phyloP scores from a whole-genome alignment of 78 protist species.

The Dictyostelium intermedium region DNA sequence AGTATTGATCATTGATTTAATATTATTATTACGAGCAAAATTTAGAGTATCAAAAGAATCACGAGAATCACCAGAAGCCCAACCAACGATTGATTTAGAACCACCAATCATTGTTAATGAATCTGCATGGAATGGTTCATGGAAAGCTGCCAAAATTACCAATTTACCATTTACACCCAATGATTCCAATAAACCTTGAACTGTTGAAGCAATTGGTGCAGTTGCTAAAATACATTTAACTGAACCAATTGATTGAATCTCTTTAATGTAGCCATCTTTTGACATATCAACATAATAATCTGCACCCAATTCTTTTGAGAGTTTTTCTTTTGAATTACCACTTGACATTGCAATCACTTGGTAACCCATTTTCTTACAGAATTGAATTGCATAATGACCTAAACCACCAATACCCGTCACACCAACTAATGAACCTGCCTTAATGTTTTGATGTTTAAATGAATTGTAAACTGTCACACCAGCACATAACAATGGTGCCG shows the following conservation, averaged over 20 bases:
- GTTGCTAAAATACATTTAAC: conserved; percentile 22
- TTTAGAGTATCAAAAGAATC: conserved; percentile 9
- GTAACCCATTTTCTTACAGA: conserved; percentile 56
- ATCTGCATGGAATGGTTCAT: background rate
- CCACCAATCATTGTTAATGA: background rate
- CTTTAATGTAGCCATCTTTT: background rate
- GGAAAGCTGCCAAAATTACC: background rate
- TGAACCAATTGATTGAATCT: background rate
- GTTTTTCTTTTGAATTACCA: background rate
- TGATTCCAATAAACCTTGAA: background rate
- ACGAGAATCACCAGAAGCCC: background rate
- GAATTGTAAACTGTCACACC: conserved; percentile 80
- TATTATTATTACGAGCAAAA: background rate
- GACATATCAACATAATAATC: conserved; percentile 24
- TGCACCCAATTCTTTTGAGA: conserved; percentile 57
- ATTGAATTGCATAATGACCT: conserved; percentile 85
- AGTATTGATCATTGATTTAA: conserved; percentile 15
- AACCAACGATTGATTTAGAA: conserved; percentile 16
- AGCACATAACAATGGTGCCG: conserved; percentile 81
- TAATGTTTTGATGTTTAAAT: conserved; percentile 10
- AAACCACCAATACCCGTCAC: conserved; percentile 84
- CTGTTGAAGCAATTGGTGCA: background rate
- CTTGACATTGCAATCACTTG: conserved; percentile 56
- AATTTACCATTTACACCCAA: conserved; percentile 18
- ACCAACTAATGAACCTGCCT: conserved; percentile 53